phyloP scores from a whole-genome alignment of 257 asterid genomes.

The Ehretia macrophylla region DNA sequence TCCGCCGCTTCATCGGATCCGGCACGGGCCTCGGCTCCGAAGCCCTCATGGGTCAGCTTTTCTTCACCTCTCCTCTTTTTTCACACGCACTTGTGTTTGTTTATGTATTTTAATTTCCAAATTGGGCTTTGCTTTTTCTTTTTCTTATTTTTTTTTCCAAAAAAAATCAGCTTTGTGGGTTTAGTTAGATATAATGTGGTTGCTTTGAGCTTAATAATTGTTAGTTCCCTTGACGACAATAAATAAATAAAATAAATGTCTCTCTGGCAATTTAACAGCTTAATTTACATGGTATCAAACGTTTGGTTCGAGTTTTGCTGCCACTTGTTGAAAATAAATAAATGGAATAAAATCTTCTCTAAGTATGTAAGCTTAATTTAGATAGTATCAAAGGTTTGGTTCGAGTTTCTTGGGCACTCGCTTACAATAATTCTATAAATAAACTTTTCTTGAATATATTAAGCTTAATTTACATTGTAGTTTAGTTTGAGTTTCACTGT shows the following conservation, averaged over 20 bases:
- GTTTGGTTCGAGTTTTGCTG: too few species aligned
- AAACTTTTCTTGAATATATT: too few species aligned
- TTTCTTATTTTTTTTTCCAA: not conserved
- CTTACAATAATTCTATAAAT: not conserved
- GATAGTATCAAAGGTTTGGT: too few species aligned
- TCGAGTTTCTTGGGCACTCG: not conserved
- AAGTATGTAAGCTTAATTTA: too few species aligned
- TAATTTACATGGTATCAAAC: not conserved
- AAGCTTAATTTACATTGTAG: too few species aligned
- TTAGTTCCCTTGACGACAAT: not conserved
- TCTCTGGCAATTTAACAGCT: not conserved
- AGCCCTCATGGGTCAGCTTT: conserved; percentile 88
- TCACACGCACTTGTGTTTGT: not conserved
- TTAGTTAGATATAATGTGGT: not conserved
- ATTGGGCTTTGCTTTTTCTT: not conserved
- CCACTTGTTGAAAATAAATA: too few species aligned
- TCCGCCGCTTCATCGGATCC: conserved; percentile 95
- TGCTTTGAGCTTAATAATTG: not conserved
- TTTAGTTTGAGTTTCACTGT: too few species aligned
- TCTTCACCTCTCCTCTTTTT: not conserved
- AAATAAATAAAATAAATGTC: too few species aligned
- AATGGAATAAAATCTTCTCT: too few species aligned
- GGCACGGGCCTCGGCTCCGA: conserved; percentile 99
- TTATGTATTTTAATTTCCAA: not conserved
- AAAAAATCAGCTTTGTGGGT: not conserved